Conservation (phyloP, 441 rosid genomes). For the Erysimum pusillum region DNA sequence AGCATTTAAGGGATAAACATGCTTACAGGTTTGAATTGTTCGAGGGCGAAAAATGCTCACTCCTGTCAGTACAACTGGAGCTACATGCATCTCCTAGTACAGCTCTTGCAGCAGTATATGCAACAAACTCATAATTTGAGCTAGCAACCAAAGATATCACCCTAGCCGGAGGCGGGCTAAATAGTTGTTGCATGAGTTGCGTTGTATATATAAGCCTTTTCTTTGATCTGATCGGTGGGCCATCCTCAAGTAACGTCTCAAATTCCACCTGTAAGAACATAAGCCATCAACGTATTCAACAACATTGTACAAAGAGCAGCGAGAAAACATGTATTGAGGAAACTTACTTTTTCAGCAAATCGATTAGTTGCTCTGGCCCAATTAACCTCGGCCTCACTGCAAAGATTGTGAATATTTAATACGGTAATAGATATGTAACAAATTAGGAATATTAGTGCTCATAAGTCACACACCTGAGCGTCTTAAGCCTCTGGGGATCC, state of each 20-base stretch:
- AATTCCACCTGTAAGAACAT: slow-evolving; percentile 65
- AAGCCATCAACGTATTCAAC: slow-evolving; percentile 25
- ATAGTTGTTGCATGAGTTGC: slow-evolving; percentile 83
- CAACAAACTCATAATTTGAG: slow-evolving; percentile 61
- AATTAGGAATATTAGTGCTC: not conserved
- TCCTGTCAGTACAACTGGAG: slow-evolving; percentile 47
- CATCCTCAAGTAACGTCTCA: slow-evolving; percentile 59
- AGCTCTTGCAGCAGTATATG: slow-evolving; percentile 62
- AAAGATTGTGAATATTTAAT: slow-evolving; percentile 32
- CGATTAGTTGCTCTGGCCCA: slow-evolving; percentile 80
- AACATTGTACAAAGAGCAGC: slow-evolving; percentile 29
- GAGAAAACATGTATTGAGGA: slow-evolving; percentile 27
- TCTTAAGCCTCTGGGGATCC: slow-evolving; percentile 57
- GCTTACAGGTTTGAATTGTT: slow-evolving; percentile 63
- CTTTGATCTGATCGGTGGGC: slow-evolving; percentile 59
- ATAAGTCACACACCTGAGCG: slow-evolving; percentile 61
- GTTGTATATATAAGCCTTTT: slow-evolving; percentile 80
- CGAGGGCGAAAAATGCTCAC: slow-evolving; percentile 45
- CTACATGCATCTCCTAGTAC: slow-evolving; percentile 80
- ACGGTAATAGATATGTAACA: not conserved
- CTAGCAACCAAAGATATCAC: slow-evolving; percentile 59
- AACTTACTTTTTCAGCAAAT: slow-evolving; percentile 78
- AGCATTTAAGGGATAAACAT: slow-evolving; percentile 14
- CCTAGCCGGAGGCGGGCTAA: slow-evolving; percentile 62
- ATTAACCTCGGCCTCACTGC: slow-evolving; percentile 72